Percentiles rank a stretch among this genome's conserved stretches.
phyloP scores from a whole-genome alignment of 495 filamentous ascomycete species.

The Penicillium turbatum region DNA sequence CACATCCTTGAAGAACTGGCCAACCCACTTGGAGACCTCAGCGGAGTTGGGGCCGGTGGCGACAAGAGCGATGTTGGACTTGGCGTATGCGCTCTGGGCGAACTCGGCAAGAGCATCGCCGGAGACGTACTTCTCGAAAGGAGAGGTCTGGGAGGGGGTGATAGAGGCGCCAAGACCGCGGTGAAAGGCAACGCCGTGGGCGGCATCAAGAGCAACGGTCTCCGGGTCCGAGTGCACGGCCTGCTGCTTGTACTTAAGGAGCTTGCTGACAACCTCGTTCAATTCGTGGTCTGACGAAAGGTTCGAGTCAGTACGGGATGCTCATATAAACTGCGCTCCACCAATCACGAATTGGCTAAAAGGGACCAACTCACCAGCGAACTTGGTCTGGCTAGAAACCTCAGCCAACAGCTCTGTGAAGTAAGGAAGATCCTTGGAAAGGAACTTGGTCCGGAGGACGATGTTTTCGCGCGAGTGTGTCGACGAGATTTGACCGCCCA shows the following conservation, averaged over 20 bases:
- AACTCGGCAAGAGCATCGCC: conserved; percentile 65
- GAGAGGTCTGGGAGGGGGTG: conserved; percentile 62
- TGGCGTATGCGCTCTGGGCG: conserved; percentile 72
- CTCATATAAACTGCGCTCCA: background rate
- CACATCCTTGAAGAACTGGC: conserved; percentile 71
- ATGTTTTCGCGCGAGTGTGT: conserved; percentile 91
- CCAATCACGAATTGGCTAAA: background rate
- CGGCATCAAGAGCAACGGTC: conserved; percentile 75
- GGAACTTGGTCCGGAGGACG: conserved; percentile 86
- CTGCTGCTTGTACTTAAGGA: conserved; percentile 69
- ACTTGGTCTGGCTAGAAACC: conserved; percentile 82
- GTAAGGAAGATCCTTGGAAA: conserved; percentile 93
- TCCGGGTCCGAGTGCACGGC: conserved; percentile 59
- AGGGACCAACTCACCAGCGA: conserved; percentile 56
- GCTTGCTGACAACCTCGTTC: conserved; percentile 73
- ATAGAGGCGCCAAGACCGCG: conserved; percentile 76
- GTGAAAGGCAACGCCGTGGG: conserved; percentile 90
- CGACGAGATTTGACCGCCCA: conserved; percentile 78
- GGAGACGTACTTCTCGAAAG: conserved; percentile 72
- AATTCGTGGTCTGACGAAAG: conserved; percentile 68
- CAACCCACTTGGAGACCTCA: conserved; percentile 84
- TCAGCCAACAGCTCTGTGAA: conserved; percentile 94
- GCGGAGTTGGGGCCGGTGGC: conserved; percentile 76
- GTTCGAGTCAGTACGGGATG: conserved; percentile 13
- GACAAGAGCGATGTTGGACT: conserved; percentile 85